Conservation (phyloP, 495 filamentous ascomycete genomes). For the Hypoxylon fuscum region DNA sequence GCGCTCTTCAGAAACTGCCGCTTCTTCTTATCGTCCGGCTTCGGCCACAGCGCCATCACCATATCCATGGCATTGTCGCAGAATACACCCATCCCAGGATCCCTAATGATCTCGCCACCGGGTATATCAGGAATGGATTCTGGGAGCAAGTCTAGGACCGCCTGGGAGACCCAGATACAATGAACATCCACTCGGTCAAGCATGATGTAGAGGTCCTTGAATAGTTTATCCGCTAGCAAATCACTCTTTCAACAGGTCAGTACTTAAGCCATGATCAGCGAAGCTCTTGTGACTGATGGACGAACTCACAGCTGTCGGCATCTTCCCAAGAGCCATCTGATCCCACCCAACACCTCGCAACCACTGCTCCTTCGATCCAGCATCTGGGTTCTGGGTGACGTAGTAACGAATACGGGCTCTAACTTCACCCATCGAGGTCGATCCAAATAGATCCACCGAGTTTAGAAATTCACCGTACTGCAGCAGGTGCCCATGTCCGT, state of each 20-base stretch:
- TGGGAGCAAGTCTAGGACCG: constrained; percentile 65
- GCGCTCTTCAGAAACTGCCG: constrained; percentile 60
- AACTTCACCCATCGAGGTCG: constrained; percentile 59
- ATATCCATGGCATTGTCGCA: constrained; percentile 76
- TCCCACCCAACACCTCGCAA: constrained; percentile 72
- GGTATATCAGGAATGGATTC: constrained; percentile 60
- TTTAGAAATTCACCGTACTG: constrained; percentile 71
- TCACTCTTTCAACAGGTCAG: constrained; percentile 51
- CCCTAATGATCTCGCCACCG: constrained; percentile 65
- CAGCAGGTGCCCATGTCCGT: constrained; percentile 70
- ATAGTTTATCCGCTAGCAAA: constrained; percentile 57
- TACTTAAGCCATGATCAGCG: constrained; percentile 3
- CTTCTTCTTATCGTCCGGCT: constrained; percentile 58
- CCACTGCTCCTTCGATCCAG: constrained; percentile 62
- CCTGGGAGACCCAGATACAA: constrained; percentile 69
- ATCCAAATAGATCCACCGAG: constrained; percentile 66
- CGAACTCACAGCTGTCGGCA: constrained; percentile 67
- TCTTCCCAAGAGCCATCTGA: constrained; percentile 66
- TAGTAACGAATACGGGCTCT: constrained; percentile 57
- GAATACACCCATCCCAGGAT: constrained; percentile 70
- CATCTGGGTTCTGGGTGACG: constrained; percentile 47
- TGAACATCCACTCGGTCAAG: constrained; percentile 73
- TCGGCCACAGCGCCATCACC: constrained; percentile 62
- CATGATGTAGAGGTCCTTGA: constrained; percentile 68
- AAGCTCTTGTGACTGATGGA: neutral